Conservation (phyloP, 2,329 filamentous ascomycete species). For the Talaromyces sp. region DNA sequence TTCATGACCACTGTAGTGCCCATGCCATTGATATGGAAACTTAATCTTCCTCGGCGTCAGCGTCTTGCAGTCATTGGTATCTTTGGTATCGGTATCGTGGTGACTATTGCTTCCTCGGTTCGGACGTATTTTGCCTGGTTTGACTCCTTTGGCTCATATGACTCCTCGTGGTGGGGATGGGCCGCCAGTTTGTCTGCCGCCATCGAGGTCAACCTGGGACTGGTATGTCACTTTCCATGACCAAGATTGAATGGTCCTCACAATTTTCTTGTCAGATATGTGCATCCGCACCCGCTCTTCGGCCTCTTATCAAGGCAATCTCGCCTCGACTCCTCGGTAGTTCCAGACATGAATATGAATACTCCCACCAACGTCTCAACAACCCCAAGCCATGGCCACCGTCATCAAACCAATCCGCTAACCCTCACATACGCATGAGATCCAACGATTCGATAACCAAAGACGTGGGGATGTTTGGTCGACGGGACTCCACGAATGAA, state of each 20-base stretch:
- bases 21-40: constrained; percentile 41
- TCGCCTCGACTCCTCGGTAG: constrained; percentile 29
- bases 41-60: constrained; percentile 35
- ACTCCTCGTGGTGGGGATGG: constrained; percentile 36
- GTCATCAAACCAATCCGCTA: neutral
- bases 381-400: neutral
- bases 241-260: neutral
- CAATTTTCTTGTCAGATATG: constrained; percentile 28
- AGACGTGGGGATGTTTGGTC: neutral
- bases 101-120: constrained; percentile 34
- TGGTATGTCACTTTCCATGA: constrained; percentile 27
- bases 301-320: constrained; percentile 33
- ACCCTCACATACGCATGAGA: neutral
- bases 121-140: constrained; percentile 36
- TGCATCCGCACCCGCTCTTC: constrained; percentile 35
- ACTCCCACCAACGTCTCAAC: neutral
- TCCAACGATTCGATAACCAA: neutral
- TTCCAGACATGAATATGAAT: neutral
- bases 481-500: neutral
- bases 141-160: constrained; percentile 31
- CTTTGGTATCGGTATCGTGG: constrained; percentile 36
- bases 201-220: constrained; percentile 34
- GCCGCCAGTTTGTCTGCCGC: constrained; percentile 30
- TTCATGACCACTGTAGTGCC: constrained; percentile 35
- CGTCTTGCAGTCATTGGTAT: constrained; percentile 37